These are phyloP conservation scores for Aquilaria yunnanensis DNA, from an alignment of 345 rosid genomes.

Conservation along the genomic window DNA sequence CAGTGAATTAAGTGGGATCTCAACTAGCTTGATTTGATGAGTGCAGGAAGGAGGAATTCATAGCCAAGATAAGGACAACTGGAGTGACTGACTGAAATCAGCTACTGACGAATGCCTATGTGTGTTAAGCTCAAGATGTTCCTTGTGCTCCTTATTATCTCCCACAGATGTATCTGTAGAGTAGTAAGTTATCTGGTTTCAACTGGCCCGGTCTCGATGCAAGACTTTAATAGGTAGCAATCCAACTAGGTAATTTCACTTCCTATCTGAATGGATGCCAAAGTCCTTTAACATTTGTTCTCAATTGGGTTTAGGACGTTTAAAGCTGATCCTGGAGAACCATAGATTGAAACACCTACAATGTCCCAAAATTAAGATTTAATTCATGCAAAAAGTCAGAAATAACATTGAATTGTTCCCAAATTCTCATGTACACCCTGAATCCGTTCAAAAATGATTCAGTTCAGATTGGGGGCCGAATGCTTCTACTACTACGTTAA, in stretches of 20 bases:
- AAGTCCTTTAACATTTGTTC: neutral
- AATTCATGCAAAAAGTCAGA: too few species aligned
- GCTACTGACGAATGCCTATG: neutral
- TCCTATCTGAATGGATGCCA: too few species aligned
- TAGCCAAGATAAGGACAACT: conserved; percentile 53
- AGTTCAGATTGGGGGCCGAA: too few species aligned
- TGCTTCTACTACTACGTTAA: too few species aligned
- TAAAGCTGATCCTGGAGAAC: too few species aligned
- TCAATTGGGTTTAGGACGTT: neutral
- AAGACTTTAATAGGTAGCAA: too few species aligned
- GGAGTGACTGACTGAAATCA: conserved; percentile 50
- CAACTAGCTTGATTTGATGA: conserved; percentile 5
- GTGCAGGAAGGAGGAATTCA: conserved; percentile 34
- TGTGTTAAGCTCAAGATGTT: neutral
- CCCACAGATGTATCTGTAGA: conserved; percentile 15
- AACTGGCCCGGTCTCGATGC: neutral
- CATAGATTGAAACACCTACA: too few species aligned
- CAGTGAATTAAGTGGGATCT: neutral
- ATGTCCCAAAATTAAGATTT: too few species aligned
- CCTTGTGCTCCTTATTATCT: neutral
- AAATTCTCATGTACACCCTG: too few species aligned
- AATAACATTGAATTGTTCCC: too few species aligned
- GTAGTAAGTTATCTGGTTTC: neutral
- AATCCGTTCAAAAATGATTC: too few species aligned
- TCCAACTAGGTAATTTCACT: too few species aligned